Evolutionary conservation across 768 basidiomycete species (phyloP).

Genomic region (Suillus subalutaceus): DNA sequence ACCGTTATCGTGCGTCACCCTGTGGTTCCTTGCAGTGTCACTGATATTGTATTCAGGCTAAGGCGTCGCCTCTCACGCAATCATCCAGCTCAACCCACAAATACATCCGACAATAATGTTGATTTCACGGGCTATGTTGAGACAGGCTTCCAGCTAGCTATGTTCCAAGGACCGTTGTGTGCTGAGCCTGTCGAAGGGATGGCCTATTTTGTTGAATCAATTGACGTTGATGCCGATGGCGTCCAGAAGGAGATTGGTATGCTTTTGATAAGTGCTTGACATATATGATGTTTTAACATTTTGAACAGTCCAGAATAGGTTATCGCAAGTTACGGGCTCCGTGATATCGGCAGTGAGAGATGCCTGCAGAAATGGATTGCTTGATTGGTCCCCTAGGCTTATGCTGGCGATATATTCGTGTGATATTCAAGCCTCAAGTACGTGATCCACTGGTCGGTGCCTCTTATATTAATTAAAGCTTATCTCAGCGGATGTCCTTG

Average conservation of each 20-base stretch:
- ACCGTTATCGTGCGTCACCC: conserved; percentile 57
- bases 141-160: conserved; percentile 93
- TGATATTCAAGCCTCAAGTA: conserved; percentile 97
- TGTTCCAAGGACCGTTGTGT: conserved; percentile 93
- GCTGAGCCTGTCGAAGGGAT: conserved; percentile 94
- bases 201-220: conserved; percentile 84
- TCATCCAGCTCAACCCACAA: conserved; percentile 35
- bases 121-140: conserved; percentile 87
- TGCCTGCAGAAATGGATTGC: conserved; percentile 82
- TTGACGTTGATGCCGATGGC: conserved; percentile 62
- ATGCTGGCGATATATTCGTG: conserved; percentile 99
- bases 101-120: conserved; percentile 36
- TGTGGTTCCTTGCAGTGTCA: conserved; percentile 7
- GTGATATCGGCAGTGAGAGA: conserved; percentile 89
- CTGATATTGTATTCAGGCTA: conserved; percentile 42
- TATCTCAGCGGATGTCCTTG: conserved; percentile 85
- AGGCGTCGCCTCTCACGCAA: conserved; percentile 48
- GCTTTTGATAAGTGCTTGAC: conserved; percentile 28
- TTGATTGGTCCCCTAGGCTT: conserved; percentile 97
- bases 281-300: conserved; percentile 17
- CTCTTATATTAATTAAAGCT: conserved; percentile 15
- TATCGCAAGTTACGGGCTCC: conserved; percentile 88
- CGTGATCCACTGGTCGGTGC: conserved; percentile 33
- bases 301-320: conserved; percentile 68
- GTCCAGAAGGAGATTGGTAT: conserved; percentile 70